Evolutionary conservation across 108 stramenopile genomes (phyloP).

Genomic region (Ochromonas danica): DNA sequence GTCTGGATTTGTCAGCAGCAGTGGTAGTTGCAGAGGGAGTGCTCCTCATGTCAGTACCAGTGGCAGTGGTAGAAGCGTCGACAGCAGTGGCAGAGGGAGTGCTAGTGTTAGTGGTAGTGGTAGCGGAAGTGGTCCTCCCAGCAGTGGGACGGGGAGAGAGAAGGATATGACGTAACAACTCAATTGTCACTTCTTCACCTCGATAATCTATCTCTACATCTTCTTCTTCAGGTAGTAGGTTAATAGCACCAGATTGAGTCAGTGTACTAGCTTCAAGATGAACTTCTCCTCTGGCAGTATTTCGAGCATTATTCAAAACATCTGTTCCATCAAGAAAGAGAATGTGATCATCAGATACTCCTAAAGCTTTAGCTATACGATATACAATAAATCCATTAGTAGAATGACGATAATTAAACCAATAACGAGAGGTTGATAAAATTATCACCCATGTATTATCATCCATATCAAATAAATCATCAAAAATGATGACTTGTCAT

Average conservation of each 20-base stretch:
- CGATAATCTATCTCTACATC: not conserved
- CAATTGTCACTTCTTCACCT: not conserved
- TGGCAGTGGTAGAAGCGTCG: too few species aligned
- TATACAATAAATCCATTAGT: slow-evolving; percentile 77
- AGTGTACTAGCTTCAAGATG: not conserved
- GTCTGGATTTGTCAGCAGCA: too few species aligned
- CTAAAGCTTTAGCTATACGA: slow-evolving; percentile 54
- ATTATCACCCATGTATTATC: too few species aligned
- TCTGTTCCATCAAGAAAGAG: slow-evolving; percentile 85
- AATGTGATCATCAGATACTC: slow-evolving; percentile 76
- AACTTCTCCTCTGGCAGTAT: slow-evolving; percentile 11
- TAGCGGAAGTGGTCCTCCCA: too few species aligned
- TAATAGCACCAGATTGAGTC: too few species aligned
- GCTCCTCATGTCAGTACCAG: too few species aligned
- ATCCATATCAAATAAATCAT: too few species aligned
- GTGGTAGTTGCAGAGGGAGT: too few species aligned
- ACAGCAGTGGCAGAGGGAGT: too few species aligned
- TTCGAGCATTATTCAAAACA: slow-evolving; percentile 66
- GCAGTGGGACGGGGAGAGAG: too few species aligned
- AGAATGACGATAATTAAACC: slow-evolving; percentile 88
- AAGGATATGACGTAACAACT: not conserved
- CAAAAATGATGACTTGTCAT: too few species aligned
- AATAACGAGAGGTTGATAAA: slow-evolving; percentile 80
- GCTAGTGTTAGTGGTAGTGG: too few species aligned
- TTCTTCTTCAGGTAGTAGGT: not conserved